phyloP scores from a whole-genome alignment of 176 grass and related monocot species.

The Musa itinerans region DNA sequence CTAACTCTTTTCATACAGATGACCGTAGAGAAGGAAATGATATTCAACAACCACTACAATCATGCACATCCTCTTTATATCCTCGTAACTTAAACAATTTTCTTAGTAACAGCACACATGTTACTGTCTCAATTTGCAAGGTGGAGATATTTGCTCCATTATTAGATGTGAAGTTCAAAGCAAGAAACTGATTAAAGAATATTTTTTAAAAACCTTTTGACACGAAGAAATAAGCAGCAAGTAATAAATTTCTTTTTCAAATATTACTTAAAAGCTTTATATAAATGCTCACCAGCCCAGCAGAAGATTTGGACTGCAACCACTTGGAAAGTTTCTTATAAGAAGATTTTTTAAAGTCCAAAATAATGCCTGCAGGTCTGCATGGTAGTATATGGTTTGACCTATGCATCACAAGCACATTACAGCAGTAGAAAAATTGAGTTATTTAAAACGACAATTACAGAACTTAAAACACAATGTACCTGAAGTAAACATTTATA shows the following conservation, averaged over 20 bases:
- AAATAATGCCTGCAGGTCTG: conserved; percentile 69
- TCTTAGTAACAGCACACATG: not conserved
- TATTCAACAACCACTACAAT: not conserved
- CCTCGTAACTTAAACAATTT: not conserved
- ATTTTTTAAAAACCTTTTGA: too few relatives aligned
- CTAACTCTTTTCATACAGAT: not conserved
- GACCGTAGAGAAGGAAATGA: not conserved
- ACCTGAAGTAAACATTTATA: not conserved
- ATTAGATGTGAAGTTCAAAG: not conserved
- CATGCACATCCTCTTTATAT: not conserved
- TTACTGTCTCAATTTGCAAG: not conserved
- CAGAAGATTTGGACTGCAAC: conserved; percentile 78
- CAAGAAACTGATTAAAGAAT: not conserved
- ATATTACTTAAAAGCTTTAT: not conserved
- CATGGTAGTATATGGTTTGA: conserved; percentile 78
- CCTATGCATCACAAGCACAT: conserved; percentile 34
- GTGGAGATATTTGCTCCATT: not conserved
- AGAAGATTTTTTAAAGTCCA: conserved; percentile 92
- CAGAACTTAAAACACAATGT: conserved; percentile 1
- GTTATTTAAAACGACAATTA: conserved; percentile 4
- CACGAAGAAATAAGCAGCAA: not conserved
- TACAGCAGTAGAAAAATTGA: not conserved
- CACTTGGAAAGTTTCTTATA: conserved; percentile 93
- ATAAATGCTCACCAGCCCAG: conserved; percentile 57
- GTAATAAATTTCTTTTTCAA: not conserved